These are phyloP conservation scores for Euphorbia celastroides DNA, from an alignment of 441 rosid species.

Conservation along the genomic window DNA sequence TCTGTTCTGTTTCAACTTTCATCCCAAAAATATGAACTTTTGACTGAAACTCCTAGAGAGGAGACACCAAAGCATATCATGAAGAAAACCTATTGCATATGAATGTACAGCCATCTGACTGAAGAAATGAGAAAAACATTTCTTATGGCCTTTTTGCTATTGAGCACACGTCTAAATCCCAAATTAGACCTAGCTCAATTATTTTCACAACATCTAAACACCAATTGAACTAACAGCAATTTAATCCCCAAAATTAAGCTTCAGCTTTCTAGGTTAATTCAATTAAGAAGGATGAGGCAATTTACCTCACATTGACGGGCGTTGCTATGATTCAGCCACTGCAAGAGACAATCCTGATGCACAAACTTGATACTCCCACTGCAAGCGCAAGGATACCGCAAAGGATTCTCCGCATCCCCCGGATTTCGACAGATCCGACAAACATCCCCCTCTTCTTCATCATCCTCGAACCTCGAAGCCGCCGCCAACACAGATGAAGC, in stretches of 20 bases:
- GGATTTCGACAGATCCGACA: constrained; percentile 99
- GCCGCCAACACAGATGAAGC: constrained; percentile 13
- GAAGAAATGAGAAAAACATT: neutral
- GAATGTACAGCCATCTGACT: neutral
- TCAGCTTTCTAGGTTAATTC: neutral
- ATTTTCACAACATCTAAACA: constrained; percentile 5
- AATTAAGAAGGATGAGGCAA: neutral
- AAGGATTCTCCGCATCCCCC: constrained; percentile 86
- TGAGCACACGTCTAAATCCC: constrained; percentile 4
- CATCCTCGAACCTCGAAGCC: constrained; percentile 39
- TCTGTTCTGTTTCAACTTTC: constrained; percentile 8
- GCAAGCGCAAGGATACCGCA: constrained; percentile 93
- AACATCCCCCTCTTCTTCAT: constrained; percentile 95
- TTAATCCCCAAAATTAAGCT: neutral
- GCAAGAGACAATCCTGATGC: constrained; percentile 96
- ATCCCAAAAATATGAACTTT: constrained; percentile 19
- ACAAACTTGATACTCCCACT: constrained; percentile 98
- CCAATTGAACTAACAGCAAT: neutral
- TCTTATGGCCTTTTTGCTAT: neutral
- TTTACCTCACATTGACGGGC: constrained; percentile 99
- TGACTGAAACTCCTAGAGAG: neutral
- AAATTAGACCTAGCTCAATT: constrained; percentile 3
- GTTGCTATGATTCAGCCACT: constrained; percentile 98
- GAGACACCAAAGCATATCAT: neutral
- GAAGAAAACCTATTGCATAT: neutral